phyloP scores from a whole-genome alignment of 176 grass and related monocot genomes.

The Luzula sylvatica region DNA sequence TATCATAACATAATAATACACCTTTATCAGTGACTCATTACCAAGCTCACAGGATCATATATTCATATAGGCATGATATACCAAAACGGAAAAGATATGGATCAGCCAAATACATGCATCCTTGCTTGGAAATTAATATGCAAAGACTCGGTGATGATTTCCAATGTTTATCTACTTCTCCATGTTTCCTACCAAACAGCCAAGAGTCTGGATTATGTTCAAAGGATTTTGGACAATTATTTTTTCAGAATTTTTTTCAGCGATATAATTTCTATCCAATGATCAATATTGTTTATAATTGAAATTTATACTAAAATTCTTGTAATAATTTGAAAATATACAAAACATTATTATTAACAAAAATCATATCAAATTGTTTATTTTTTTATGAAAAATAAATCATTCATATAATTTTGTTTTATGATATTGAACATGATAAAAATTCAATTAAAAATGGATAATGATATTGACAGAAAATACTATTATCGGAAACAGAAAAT shows the following conservation, averaged over 20 bases:
- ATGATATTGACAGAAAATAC: too few species aligned
- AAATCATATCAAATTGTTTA: too few species aligned
- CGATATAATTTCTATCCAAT: too few species aligned
- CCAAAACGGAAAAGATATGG: neutral
- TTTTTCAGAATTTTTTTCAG: neutral
- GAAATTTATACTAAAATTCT: too few species aligned
- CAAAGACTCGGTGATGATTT: conserved; percentile 3
- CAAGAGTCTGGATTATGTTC: neutral
- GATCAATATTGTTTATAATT: too few species aligned
- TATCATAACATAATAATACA: neutral
- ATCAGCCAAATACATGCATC: neutral
- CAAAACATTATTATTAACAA: too few species aligned
- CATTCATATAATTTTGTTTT: neutral
- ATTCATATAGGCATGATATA: neutral
- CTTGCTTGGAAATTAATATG: neutral
- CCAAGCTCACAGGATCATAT: neutral
- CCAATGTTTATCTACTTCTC: neutral
- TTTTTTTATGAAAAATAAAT: neutral
- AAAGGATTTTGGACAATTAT: neutral
- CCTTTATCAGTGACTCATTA: neutral
- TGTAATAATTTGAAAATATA: too few species aligned
- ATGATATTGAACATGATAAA: too few species aligned
- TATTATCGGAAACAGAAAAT: too few species aligned
- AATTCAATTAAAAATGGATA: too few species aligned
- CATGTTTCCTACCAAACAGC: neutral